phyloP scores from a whole-genome alignment of 495 filamentous ascomycete species.

The Neurospora pannonica region DNA sequence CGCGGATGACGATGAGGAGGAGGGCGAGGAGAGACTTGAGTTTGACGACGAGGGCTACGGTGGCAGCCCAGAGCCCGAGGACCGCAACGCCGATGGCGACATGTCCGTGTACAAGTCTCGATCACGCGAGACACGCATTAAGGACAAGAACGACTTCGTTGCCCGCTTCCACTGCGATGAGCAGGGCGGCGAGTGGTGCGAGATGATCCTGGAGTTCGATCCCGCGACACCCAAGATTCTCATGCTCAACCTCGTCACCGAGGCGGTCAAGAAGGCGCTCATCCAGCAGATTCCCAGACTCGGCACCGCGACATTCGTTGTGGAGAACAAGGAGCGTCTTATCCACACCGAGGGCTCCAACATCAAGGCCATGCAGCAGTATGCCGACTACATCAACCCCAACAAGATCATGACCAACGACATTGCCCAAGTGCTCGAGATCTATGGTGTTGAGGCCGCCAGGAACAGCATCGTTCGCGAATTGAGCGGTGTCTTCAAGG shows the following conservation, averaged over 20 bases:
- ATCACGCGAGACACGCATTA: slow-evolving; percentile 57
- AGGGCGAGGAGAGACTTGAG: slow-evolving; percentile 34
- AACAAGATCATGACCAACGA: slow-evolving; percentile 87
- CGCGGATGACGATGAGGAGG: slow-evolving; percentile 43
- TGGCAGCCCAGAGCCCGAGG: slow-evolving; percentile 38
- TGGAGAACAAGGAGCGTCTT: slow-evolving; percentile 52
- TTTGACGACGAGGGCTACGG: slow-evolving; percentile 49
- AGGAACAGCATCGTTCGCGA: slow-evolving; percentile 79
- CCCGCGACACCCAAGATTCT: slow-evolving; percentile 78
- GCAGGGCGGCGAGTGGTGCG: slow-evolving; percentile 59
- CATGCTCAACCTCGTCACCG: slow-evolving; percentile 80
- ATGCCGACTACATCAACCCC: slow-evolving; percentile 76
- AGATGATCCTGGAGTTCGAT: slow-evolving; percentile 77
- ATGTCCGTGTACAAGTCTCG: slow-evolving; percentile 18
- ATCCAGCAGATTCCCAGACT: slow-evolving; percentile 81
- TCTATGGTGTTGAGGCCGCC: slow-evolving; percentile 91
- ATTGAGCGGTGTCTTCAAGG: slow-evolving; percentile 75
- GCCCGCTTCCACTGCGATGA: slow-evolving; percentile 74
- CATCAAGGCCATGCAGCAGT: slow-evolving; percentile 79
- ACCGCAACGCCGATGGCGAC: slow-evolving; percentile 36
- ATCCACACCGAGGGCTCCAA: slow-evolving; percentile 78
- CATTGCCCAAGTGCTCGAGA: slow-evolving; percentile 68
- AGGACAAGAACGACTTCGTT: slow-evolving; percentile 53
- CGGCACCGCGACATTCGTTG: slow-evolving; percentile 59
- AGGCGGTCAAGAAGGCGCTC: slow-evolving; percentile 60